Evolutionary conservation across 2,329 filamentous ascomycete genomes (phyloP), one percentile per base, ranked within the genome.

Genomic region (Colletotrichum sp.): DNA sequence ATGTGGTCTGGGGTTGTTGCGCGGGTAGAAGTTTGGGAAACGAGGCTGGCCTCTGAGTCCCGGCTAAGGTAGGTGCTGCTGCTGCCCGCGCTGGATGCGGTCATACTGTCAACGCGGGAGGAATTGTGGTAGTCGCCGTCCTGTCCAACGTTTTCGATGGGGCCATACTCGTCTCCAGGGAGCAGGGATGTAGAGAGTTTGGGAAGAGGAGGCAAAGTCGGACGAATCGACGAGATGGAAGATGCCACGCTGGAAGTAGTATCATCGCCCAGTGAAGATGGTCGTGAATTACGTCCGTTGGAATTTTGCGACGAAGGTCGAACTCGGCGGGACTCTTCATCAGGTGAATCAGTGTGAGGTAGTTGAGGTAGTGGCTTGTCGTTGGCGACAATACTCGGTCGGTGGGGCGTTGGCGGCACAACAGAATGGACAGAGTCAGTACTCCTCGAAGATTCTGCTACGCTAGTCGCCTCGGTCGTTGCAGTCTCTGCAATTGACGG

Each of bases 11-110:
- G 96, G 1, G 96, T 98, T 1, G 96, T 98, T 18, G 96, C 96
- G 71, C 96, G 89, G 3, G 96, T 98, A 2, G 96, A 98, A 1
- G 92, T 93, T 81, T 94, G 93, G 2, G 96, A 98, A 3, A 95
- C 83, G 34, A 95, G 88, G 83, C 95, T 98, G 63, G 91, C 91
- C 80, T 96, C 95, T 0, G 96, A 98, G 79, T 95, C 94, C 36
- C 94, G 92, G 86, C 93, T 96, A 67, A 93, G 87, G 79, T 94
- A 96, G 5, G 95, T 96, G 82, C 93, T 95, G 80, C 91, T 94
- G 76, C 94, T 96, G 70, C 94, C 95, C 24, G 92, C 92, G 81
- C 94, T 96, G 4, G 94, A 95, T 9, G 93, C 91, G 52, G 93
- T 93, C 78, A 95, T 90, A 77, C 93, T 95, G 76, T 94, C 94